Conservation (phyloP, 164 flowering plant species). For the Euptelea pleiosperma region DNA sequence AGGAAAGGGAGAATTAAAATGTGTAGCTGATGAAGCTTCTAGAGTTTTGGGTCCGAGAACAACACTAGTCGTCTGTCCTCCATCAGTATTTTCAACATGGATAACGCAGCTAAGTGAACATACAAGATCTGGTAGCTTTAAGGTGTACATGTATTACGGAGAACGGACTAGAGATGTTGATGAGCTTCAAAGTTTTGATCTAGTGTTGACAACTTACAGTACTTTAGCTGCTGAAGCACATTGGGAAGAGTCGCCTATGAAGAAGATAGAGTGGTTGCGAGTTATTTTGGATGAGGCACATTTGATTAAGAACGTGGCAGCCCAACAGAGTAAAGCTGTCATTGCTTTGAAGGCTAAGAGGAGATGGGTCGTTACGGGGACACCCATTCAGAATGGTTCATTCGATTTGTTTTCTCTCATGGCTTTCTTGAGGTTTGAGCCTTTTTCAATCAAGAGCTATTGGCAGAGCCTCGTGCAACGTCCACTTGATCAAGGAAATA, state of each 20-base stretch:
- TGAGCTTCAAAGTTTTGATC: slow-evolving; percentile 65
- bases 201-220: slow-evolving; percentile 81
- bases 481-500: slow-evolving; percentile 58
- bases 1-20: too few species aligned
- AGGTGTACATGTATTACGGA: slow-evolving; percentile 75
- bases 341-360: slow-evolving; percentile 51
- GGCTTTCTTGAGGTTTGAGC: slow-evolving; percentile 82
- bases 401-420: slow-evolving; percentile 82
- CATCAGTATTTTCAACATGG: slow-evolving; percentile 81
- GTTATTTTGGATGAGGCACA: slow-evolving; percentile 95
- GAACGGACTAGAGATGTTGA: slow-evolving; percentile 51
- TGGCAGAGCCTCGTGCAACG: slow-evolving; percentile 75
- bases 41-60: slow-evolving; percentile 23
- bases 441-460: slow-evolving; percentile 71
- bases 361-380: slow-evolving; percentile 92
- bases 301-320: slow-evolving; percentile 63
- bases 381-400: slow-evolving; percentile 86
- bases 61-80: slow-evolving; percentile 82
- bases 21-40: slow-evolving; percentile 10
- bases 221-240: slow-evolving; percentile 54
- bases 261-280: slow-evolving; percentile 74
- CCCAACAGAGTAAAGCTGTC: slow-evolving; percentile 69
- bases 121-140: slow-evolving; percentile 54
- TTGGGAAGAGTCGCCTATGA: slow-evolving; percentile 42
- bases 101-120: slow-evolving; percentile 68